Percentiles rank a stretch among this genome's conserved stretches.
These are phyloP conservation scores for Fusarium cicatricum DNA, from an alignment of 2,329 filamentous ascomycete genomes.

Conservation along the genomic window DNA sequence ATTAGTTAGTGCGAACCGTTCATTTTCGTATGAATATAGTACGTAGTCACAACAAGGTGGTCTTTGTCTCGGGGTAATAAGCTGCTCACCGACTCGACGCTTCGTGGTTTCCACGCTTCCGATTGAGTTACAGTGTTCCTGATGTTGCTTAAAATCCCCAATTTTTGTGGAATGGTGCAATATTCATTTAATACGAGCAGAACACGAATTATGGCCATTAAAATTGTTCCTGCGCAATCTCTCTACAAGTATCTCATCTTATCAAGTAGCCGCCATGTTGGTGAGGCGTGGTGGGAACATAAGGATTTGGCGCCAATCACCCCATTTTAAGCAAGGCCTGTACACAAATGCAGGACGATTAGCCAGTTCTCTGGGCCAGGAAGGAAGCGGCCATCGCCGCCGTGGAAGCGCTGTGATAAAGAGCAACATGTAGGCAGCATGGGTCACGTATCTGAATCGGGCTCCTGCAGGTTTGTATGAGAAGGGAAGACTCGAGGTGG, in stretches of 20 bases:
- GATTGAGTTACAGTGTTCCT: neutral
- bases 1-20: slow-evolving; percentile 2
- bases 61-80: neutral
- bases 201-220: too few relatives aligned
- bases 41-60: neutral
- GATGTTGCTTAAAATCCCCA: neutral
- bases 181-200: too few relatives aligned
- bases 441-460: slow-evolving; percentile 22
- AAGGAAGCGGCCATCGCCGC: neutral
- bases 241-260: too few relatives aligned
- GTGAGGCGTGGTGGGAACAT: neutral
- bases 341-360: neutral
- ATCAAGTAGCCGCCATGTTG: slow-evolving; percentile 13
- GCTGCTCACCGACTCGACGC: slow-evolving; percentile 3
- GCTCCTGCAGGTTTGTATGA: slow-evolving; percentile 36
- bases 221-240: too few relatives aligned
- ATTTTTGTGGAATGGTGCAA: neutral
- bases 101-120: neutral
- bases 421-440: too few relatives aligned
- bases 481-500: slow-evolving; percentile 9
- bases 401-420: too few relatives aligned
- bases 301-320: slow-evolving; percentile 12
- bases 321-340: neutral
- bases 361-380: neutral
- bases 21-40: neutral